Percentiles rank a stretch among this genome's conserved stretches.
Conservation (phyloP, 2,329 filamentous ascomycete genomes). For the Aspergillus luchuensis region DNA sequence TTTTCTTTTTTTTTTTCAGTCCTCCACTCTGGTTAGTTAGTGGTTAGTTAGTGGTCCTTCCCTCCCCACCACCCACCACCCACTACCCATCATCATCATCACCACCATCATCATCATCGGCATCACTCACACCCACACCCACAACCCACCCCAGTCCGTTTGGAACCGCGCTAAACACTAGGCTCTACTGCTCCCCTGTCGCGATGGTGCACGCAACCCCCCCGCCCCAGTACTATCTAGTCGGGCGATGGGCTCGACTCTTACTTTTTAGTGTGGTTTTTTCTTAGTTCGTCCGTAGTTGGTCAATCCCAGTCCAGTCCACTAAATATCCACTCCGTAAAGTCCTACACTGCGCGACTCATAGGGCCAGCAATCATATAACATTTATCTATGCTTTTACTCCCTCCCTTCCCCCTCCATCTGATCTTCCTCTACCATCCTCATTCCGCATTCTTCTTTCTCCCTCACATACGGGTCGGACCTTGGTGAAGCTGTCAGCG, state of each 20-base stretch:
- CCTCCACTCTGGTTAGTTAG: background rate
- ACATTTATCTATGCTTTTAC: slow-evolving; percentile 32
- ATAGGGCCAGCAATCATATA: slow-evolving; percentile 33
- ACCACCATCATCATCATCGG: slow-evolving; percentile 20
- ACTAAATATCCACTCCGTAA: slow-evolving; percentile 14
- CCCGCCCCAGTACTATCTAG: slow-evolving; percentile 8
- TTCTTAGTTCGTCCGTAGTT: slow-evolving; percentile 22
- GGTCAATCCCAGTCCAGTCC: slow-evolving; percentile 20
- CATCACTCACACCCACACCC: slow-evolving; percentile 19
- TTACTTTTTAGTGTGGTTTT: slow-evolving; percentile 14
- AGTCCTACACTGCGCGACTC: slow-evolving; percentile 12
- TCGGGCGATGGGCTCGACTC: slow-evolving; percentile 21
- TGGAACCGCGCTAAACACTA: slow-evolving; percentile 21
- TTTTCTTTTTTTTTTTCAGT: background rate
- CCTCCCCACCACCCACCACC: background rate
- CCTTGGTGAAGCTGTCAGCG: slow-evolving; percentile 6
- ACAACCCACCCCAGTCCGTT: slow-evolving; percentile 24
- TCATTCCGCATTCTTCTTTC: slow-evolving; percentile 14
- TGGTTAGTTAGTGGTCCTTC: no score
- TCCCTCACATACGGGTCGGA: slow-evolving; percentile 12
- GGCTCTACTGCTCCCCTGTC: slow-evolving; percentile 21
- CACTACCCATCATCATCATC: slow-evolving; percentile 1
- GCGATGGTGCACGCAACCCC: slow-evolving; percentile 13
- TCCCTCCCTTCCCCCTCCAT: slow-evolving; percentile 17
- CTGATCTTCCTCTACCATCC: slow-evolving; percentile 9